Base-by-base conservation (phyloP, 805 yeast species). In the Wickerhamiella kurtzmanii region DNA sequence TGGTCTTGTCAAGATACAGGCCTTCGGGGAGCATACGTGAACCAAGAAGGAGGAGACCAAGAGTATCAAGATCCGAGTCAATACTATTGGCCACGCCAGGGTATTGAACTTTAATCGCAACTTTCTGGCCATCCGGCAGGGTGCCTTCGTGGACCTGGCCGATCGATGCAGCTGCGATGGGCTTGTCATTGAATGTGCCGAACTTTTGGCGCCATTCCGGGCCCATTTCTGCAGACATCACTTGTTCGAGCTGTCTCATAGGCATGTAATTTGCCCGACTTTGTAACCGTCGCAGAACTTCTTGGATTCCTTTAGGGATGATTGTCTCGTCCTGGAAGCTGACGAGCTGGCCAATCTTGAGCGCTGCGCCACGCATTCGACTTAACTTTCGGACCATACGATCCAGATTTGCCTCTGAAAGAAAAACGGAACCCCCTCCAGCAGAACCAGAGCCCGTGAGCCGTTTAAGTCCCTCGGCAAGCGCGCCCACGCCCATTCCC, bases 221-320 rank as follows among this genome's bases (percentile, higher is more conserved):
- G 13, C 97, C 96, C 46, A 92, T 72, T 53, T 87, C 92, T 9
- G 66, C 62, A 6, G 69, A 61, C 76, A 92, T 73, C 2, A 84
- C 85, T 47, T 74, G 72, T 54, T 86, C 86, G 45, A 92, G 69
- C 65, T 92, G 98, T 28, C 82, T 76, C 3, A 82, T 81, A 15
- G 98, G 98, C 97, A 92, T 92, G 67, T 84, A 92, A 64, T 89
- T 87, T 4, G 98, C 97, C 58, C 82, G 78, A 62, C 87, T 89
- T 65, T 92, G 98, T 1, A 92, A 96, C 28, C 87, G 70, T 44
- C 84, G 66, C 55, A 92, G 67, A 39, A 89, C 77, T 55, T 79
- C 76, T 57, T 86, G 94, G 48, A 92, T 75, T 57, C 88, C 96
- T 38, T 73, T 71, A 1, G 98, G 97, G 38, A 89, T 66, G 32